phyloP scores from a whole-genome alignment of 805 yeast genomes.

The Lipomyces spencermartinsiae region DNA sequence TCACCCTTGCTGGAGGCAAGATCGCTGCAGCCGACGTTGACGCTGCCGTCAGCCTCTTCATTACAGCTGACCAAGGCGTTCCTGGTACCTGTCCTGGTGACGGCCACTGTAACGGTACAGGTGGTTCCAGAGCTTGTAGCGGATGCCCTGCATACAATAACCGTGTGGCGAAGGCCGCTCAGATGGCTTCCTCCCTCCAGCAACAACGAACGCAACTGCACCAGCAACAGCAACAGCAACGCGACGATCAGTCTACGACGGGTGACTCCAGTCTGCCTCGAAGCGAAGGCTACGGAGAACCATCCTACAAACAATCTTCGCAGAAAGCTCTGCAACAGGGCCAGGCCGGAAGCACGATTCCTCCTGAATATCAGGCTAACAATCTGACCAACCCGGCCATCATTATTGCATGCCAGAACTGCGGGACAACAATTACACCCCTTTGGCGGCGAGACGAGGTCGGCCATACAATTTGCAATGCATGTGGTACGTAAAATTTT shows the following conservation, averaged over 20 bases:
- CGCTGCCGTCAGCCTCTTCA: constrained; percentile 12
- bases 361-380: constrained; percentile 6
- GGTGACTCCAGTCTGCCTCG: not conserved
- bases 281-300: not conserved
- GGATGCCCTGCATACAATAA: constrained; percentile 87
- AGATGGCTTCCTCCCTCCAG: constrained; percentile 21
- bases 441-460: constrained; percentile 83
- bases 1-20: constrained; percentile 14
- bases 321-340: not conserved
- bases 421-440: constrained; percentile 85
- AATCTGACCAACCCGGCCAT: constrained; percentile 40
- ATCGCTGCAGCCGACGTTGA: constrained; percentile 15
- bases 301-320: not conserved
- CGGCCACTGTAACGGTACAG: constrained; percentile 86
- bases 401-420: constrained; percentile 80
- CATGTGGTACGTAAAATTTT: constrained; percentile 61
- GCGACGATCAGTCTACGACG: not conserved
- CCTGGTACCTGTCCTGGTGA: constrained; percentile 72
- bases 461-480: constrained; percentile 86
- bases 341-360: not conserved
- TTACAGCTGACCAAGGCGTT: constrained; percentile 18
- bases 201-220: constrained; percentile 6
- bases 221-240: constrained; percentile 15
- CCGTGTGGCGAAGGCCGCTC: constrained; percentile 48
- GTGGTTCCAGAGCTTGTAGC: constrained; percentile 78